Evolutionary conservation across 2,329 filamentous ascomycete species (phyloP), one percentile per base, ranked within the genome.

Genomic region (Cadophora sp.): DNA sequence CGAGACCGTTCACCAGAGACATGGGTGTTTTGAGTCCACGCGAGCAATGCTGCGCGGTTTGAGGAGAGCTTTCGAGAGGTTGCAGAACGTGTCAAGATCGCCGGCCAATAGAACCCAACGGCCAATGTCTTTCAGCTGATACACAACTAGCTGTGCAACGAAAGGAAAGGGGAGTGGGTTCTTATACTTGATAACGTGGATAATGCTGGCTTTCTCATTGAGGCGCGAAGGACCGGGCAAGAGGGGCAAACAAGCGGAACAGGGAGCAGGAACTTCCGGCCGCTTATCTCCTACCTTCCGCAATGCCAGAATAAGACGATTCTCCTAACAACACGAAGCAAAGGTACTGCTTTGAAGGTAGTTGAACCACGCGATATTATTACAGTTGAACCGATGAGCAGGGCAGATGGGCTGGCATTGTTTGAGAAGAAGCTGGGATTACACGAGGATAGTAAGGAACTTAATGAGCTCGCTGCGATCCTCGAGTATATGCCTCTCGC

Each of bases 121-220:
- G 72, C 69, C 13, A 72, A 81, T 65, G 74, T 79, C 36, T 76
- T 79, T 55, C 20, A 73, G 59, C 73, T 79, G 0, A 72, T 79
- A 24, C 66, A 72, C 4, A 66, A 77, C 70, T 78, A 72, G 75
- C 66, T 78, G 20, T 39, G 67, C 13, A 65, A 70, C 39, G 62
- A 73, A 16, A 73, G 61, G 47, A 72, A 73, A 1, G 68, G 69
- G 30, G 45, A 62, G 64, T 81, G 79, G 80, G n/a, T 77, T 16
- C 70, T 81, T 36, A 69, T 81, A 55, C 72, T 81, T 22, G 79
- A 81, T 48, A 80, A 77, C 66, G 78, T 76, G 48, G 79, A 81
- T 66, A 72, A 80, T 70, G 14, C 56, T 39, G 60, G 67, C 62
- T 74, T 74, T 43, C 69, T 76, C 55, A 50, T n/a, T n/a, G n/a